These are phyloP conservation scores for Chlorella variabilis DNA, from an alignment of 163 green algal species.

Conservation along the genomic window DNA sequence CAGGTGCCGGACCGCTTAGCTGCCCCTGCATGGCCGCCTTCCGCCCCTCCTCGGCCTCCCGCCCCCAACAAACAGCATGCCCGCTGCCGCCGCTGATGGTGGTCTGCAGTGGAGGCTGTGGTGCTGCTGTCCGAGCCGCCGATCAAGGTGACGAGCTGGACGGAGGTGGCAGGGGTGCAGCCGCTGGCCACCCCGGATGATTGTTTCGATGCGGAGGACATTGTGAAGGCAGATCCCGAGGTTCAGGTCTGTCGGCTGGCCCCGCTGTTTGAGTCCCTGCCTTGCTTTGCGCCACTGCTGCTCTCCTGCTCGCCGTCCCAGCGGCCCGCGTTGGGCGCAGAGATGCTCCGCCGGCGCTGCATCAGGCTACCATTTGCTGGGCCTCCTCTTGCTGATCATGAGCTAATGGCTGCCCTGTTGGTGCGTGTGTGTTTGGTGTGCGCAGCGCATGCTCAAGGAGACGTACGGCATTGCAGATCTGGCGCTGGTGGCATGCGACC, in stretches of 20 bases:
- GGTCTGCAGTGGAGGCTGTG: not conserved
- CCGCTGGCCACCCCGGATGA: conserved; percentile 68
- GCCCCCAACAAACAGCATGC: no score
- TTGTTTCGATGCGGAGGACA: conserved; percentile 57
- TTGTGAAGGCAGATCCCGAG: conserved; percentile 48
- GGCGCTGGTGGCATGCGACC: conserved; percentile 60
- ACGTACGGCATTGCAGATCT: conserved; percentile 59
- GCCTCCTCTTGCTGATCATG: no score
- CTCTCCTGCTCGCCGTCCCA: no score
- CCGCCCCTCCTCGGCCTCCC: not conserved
- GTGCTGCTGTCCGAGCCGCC: conserved; percentile 4
- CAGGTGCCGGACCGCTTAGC: not conserved
- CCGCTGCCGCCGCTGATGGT: no score
- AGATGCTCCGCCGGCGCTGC: no score
- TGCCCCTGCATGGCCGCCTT: no score
- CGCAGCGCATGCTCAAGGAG: conserved; percentile 42
- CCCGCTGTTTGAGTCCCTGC: no score
- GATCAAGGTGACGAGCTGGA: conserved; percentile 6
- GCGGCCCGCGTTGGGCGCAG: no score
- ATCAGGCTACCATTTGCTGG: no score
- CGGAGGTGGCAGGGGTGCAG: conserved; percentile 58
- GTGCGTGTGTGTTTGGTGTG: no score
- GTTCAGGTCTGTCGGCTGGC: conserved; percentile 9
- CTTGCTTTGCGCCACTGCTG: no score
- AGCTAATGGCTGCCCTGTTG: no score